These are phyloP conservation scores for Verticillium dahliae DNA, from an alignment of 2,329 filamentous ascomycete species.

Conservation along the genomic window DNA sequence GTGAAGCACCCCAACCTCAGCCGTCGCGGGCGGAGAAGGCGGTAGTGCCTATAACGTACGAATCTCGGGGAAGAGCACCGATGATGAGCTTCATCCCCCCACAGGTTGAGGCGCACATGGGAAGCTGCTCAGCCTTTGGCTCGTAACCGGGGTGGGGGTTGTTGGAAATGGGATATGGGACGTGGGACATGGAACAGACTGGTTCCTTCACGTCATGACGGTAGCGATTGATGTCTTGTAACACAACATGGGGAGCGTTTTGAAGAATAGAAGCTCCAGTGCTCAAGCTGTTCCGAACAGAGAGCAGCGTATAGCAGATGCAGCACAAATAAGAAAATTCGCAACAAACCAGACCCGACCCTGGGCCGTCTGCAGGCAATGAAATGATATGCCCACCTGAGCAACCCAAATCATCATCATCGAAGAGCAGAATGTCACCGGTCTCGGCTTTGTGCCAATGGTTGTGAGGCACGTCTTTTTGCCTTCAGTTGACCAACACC, in stretches of 20 bases:
- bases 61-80: background rate
- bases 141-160: background rate
- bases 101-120: background rate
- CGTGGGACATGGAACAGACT: background rate
- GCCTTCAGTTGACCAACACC: background rate
- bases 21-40: background rate
- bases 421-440: background rate
- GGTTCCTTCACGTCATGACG: background rate
- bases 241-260: background rate
- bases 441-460: background rate
- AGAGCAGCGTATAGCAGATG: no score
- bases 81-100: background rate
- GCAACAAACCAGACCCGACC: no score
- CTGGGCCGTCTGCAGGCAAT: no score
- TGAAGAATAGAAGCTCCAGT: background rate
- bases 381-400: no score
- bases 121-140: background rate
- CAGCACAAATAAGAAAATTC: no score
- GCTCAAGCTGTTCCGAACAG: no score
- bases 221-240: background rate
- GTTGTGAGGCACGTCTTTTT: background rate
- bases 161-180: background rate
- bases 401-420: no score
- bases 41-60: background rate
- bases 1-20: background rate